Conservation (phyloP, 306 rosid species). For the Cucumis melo region DNA sequence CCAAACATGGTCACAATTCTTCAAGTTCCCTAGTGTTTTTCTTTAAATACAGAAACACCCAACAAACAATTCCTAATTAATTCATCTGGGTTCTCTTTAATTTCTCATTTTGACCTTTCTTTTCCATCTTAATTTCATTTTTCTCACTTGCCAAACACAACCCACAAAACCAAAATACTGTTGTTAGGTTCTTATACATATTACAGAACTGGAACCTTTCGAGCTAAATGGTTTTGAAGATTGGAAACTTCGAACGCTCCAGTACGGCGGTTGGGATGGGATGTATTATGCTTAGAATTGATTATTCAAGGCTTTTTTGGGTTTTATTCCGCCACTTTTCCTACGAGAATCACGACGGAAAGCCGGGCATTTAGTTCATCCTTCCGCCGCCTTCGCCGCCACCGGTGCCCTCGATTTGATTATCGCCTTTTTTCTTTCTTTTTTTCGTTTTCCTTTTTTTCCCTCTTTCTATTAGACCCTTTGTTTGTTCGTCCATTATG, state of each 20-base stretch:
- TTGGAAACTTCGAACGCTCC: slow-evolving; percentile 20
- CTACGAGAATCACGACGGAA: slow-evolving; percentile 49
- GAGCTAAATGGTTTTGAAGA: slow-evolving; percentile 32
- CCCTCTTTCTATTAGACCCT: not conserved
- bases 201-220: not conserved
- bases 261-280: slow-evolving; percentile 29
- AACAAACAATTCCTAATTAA: not conserved
- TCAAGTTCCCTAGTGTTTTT: not conserved
- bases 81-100: not conserved
- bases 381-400: not conserved
- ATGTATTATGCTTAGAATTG: slow-evolving; percentile 50
- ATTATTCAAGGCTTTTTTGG: slow-evolving; percentile 50
- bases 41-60: not conserved
- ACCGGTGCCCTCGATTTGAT: not conserved
- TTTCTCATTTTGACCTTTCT: not conserved
- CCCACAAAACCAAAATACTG: not conserved
- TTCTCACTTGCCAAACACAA: not conserved
- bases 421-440: not conserved
- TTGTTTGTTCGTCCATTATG: slow-evolving; percentile 18
- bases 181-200: not conserved
- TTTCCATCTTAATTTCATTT: not conserved
- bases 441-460: not conserved
- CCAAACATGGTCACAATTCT: not conserved
- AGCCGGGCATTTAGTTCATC: slow-evolving; percentile 38
- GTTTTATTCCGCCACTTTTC: slow-evolving; percentile 48